Evolutionary conservation across 2,329 filamentous ascomycete species (phyloP), one percentile per base, ranked within the genome.

Genomic region (Cladosporium sp.): DNA sequence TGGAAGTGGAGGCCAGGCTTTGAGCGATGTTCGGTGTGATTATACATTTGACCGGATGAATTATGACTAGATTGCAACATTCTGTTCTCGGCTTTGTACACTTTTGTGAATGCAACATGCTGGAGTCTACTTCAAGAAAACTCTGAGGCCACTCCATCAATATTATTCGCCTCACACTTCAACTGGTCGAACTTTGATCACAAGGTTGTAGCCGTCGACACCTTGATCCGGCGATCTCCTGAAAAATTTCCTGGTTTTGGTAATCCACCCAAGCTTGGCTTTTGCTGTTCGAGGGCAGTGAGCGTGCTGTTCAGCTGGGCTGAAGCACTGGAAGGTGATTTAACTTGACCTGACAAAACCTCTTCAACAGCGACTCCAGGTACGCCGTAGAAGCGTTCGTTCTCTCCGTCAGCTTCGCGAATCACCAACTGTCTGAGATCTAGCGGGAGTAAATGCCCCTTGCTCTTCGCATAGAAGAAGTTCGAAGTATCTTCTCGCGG

Each of bases 1-100:
- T 30, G 13, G 60, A 63, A n/a, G 59, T 63, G 8, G 49, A 63
- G 21, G 60, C 60, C 10, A 56, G 60, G 34, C 34, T 63, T 14
- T 57, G n/a, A 16, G 30, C 2, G 10, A n/a, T 21, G 18, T 13
- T 28, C 21, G 8, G 10, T 46, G 21, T n/a, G 39, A 46, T 1
- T 21, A 46, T 5, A 46, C 10, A 3, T 21, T 21, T 10, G 5
- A 46, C n/a, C 11, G 8, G n/a, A 46, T 5, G 36, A n/a, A 18
- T 10, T 39, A 11, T 39, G 34, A 18, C 16, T 14, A 18, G 34
- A 6, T 4, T 18, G 34, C 14, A 18, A 18, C 14, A 39, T 18
- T 39, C 4, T 18, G 11, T 39, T 39, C 13, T 34, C 32, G 16
- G 5, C 14, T 39, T 39, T 39, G 5, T 18, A 43, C 18, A 18